These are phyloP conservation scores for Hanseniaspora pseudoguilliermondii DNA, from an alignment of 805 yeast species.

Conservation along the genomic window DNA sequence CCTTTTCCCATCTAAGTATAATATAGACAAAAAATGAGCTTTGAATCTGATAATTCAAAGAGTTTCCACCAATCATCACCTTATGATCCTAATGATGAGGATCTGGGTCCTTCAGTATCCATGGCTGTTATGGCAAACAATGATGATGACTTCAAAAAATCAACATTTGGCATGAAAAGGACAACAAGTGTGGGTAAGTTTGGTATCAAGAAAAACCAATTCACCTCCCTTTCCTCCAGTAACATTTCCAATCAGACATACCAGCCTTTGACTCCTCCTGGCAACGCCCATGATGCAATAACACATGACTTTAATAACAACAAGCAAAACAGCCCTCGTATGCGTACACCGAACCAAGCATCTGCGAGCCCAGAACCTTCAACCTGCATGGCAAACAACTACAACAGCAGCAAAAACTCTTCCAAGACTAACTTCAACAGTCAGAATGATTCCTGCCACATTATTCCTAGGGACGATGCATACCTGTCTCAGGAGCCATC, in stretches of 20 bases:
- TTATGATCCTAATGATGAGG: conserved; percentile 19
- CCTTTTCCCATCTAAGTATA: not conserved
- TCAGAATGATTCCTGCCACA: conserved; percentile 6
- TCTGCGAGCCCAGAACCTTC: conserved; percentile 2
- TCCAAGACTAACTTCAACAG: conserved; percentile 6
- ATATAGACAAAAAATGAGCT: not conserved
- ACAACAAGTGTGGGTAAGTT: conserved; percentile 72
- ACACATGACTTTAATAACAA: not conserved
- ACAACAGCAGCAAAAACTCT: conserved; percentile 20
- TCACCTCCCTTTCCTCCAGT: conserved; percentile 14
- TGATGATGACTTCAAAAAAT: conserved; percentile 54
- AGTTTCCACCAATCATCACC: conserved; percentile 8
- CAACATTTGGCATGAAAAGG: conserved; percentile 63
- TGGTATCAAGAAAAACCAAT: conserved; percentile 39
- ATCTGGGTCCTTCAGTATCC: conserved; percentile 31
- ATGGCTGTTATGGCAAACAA: conserved; percentile 55
- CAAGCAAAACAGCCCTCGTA: conserved; percentile 1
- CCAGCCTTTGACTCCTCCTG: conserved; percentile 7
- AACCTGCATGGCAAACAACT: not conserved
- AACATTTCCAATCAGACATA: not conserved
- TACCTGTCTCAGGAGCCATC: conserved; percentile 71
- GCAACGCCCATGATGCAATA: not conserved
- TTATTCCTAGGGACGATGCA: conserved; percentile 67
- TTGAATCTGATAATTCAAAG: not conserved
- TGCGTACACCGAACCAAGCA: conserved; percentile 2